Evolutionary conservation across 495 filamentous ascomycete species (phyloP), one percentile per base, ranked within the genome.

Genomic region (Amphirosellinia nigrospora): DNA sequence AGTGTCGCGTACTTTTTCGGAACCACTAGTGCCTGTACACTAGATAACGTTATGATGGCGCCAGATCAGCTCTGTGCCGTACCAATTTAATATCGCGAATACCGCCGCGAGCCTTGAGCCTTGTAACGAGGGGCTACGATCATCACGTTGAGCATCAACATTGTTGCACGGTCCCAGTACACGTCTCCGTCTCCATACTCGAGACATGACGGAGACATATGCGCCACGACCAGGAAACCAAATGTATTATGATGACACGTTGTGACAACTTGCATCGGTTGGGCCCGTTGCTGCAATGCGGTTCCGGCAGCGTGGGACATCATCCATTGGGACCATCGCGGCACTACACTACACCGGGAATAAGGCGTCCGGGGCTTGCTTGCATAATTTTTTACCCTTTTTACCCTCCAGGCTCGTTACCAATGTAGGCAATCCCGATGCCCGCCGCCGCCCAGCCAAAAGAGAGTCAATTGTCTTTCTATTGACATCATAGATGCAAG

Each of bases 241-340:
- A 21, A 30, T 23, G 50, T 30, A 53, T 30, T 26, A 53, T 53
- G 39, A 28, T 43, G n/a, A 45, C 61, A 26, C 21, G 13, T 2
- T 21, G 21, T 64, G 36, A 38, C 26, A n/a, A 38, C 39, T 62
- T 45, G 59, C 39, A 62, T 21, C 59, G 63, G 45, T n/a, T 52
- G 63, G 43, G n/a, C 28, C 45, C 45, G 45, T 50, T 11, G 38
- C 62, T 50, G 63, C 63, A 53, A 11, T 53, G 63, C 46, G 16
- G 63, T 65, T 53, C 63, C 63, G 63, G 41, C 63, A 53, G 63
- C 45, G 34, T 65, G 63, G 63, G 28, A n/a, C n/a, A n/a, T n/a
- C n/a, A n/a, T n/a, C n/a, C n/a, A n/a, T n/a, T n/a, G n/a, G n/a
- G n/a, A n/a, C n/a, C n/a, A n/a, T n/a, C n/a, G n/a, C n/a, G n/a